Conservation (phyloP, 2,329 filamentous ascomycete genomes). For the Calonectria montana region DNA sequence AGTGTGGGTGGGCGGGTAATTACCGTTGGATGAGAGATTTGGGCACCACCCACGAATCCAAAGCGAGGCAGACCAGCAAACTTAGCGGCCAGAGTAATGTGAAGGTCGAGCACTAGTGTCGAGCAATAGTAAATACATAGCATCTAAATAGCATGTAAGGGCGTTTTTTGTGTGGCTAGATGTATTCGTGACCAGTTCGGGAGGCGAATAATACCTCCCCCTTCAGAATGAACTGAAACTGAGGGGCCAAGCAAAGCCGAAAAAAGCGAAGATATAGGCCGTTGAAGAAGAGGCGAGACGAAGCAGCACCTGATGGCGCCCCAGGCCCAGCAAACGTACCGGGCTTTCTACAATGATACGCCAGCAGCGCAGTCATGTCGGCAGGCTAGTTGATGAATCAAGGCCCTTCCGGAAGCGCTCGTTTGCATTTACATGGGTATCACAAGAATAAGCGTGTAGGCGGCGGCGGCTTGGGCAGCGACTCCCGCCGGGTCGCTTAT, state of each 20-base stretch:
- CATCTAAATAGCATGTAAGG: neutral
- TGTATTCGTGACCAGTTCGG: neutral
- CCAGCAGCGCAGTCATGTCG: neutral
- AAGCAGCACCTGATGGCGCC: neutral
- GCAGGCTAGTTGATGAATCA: neutral
- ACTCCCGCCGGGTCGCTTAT: neutral
- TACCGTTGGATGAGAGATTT: neutral
- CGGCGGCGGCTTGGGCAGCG: neutral
- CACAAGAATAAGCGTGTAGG: too few relatives aligned
- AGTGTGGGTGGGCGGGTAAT: neutral
- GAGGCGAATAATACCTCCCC: neutral
- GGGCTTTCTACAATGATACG: neutral
- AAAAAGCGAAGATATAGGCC: neutral
- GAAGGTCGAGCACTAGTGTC: neutral
- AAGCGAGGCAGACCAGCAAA: neutral
- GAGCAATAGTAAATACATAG: neutral
- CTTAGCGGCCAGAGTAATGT: neutral
- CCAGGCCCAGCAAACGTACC: neutral
- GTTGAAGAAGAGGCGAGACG: slow-evolving; percentile 3
- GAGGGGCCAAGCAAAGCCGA: slow-evolving; percentile 1
- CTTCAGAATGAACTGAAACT: neutral
- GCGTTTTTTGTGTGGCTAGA: neutral
- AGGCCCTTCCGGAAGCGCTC: neutral
- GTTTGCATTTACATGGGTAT: neutral
- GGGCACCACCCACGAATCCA: neutral